Conservation (phyloP, 192 early-diverging fungal species). For the Rhizoclosmatium sp. region DNA sequence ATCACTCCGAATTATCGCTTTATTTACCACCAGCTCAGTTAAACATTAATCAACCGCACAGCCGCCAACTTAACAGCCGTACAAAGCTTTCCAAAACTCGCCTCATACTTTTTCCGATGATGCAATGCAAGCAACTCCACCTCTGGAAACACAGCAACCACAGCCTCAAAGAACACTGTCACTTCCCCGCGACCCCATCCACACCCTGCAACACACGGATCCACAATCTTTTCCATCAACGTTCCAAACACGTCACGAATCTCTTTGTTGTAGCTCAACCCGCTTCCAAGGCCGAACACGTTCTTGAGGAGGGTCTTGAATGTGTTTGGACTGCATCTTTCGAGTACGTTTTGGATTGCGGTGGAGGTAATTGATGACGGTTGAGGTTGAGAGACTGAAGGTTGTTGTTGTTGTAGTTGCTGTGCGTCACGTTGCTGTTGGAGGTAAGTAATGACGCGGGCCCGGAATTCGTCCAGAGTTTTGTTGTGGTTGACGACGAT, state of each 20-base stretch:
- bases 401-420: conserved; percentile 8
- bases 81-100: conserved; percentile 9
- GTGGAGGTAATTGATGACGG: background rate
- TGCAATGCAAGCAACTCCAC: background rate
- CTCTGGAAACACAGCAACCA: conserved; percentile 7
- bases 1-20: no score
- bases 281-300: conserved; percentile 47
- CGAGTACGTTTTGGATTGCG: conserved; percentile 3
- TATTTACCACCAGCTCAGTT: no score
- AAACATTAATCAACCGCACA: background rate
- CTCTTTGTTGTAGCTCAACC: conserved; percentile 47
- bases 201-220: conserved; percentile 33
- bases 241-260: conserved; percentile 53
- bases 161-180: background rate
- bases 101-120: conserved; percentile 15
- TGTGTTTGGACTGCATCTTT: conserved; percentile 30
- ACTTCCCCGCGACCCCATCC: conserved; percentile 21
- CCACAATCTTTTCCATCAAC: conserved; percentile 55
- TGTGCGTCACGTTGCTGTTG: background rate
- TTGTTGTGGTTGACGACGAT: conserved; percentile 56
- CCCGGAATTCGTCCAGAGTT: conserved; percentile 50
- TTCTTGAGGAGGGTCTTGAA: conserved; percentile 54
- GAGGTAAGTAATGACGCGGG: conserved; percentile 27
- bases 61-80: conserved; percentile 27
- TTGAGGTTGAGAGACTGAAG: background rate